Evolutionary conservation across 768 basidiomycete genomes (phyloP).

Genomic region (Serendipita indica): DNA sequence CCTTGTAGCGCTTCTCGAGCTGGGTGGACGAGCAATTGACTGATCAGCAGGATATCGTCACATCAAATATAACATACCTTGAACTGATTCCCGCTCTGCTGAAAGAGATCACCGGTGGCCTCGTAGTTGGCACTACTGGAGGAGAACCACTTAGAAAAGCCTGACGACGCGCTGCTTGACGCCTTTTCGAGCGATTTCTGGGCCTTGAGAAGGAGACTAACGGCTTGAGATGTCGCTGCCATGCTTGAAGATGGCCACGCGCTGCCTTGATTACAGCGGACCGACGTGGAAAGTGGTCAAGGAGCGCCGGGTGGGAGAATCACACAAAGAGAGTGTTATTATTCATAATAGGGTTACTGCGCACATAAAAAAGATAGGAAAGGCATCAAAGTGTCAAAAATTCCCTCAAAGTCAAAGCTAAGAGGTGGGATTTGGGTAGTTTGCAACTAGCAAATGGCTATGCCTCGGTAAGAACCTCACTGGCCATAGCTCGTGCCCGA

Average conservation of each 20-base stretch:
- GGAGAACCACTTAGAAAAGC: slow-evolving; percentile 54
- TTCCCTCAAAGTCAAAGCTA: slow-evolving; percentile 80
- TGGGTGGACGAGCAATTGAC: slow-evolving; percentile 22
- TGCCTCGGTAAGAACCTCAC: slow-evolving; percentile 93
- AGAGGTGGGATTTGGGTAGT: slow-evolving; percentile 91
- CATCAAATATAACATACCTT: slow-evolving; percentile 26
- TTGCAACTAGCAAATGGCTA: slow-evolving; percentile 95
- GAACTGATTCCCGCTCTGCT: slow-evolving; percentile 86
- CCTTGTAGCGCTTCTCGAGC: slow-evolving; percentile 80
- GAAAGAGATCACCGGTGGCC: slow-evolving; percentile 90
- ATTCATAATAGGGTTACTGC: slow-evolving; percentile 1
- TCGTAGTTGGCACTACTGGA: slow-evolving; percentile 74
- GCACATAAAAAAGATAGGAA: neutral
- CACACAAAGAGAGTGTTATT: neutral
- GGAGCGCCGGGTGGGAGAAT: neutral
- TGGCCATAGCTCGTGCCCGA: slow-evolving; percentile 90
- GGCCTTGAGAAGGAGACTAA: slow-evolving; percentile 66
- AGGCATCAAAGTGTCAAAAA: slow-evolving; percentile 50
- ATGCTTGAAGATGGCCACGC: slow-evolving; percentile 26
- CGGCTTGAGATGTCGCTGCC: slow-evolving; percentile 65
- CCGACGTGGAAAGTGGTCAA: neutral
- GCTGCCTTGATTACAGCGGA: neutral
- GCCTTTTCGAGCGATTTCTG: slow-evolving; percentile 53
- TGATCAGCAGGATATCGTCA: neutral
- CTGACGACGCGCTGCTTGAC: slow-evolving; percentile 46